Evolutionary conservation across 169 alveolate genomes (phyloP).

Genomic region (Neospora caninum): DNA sequence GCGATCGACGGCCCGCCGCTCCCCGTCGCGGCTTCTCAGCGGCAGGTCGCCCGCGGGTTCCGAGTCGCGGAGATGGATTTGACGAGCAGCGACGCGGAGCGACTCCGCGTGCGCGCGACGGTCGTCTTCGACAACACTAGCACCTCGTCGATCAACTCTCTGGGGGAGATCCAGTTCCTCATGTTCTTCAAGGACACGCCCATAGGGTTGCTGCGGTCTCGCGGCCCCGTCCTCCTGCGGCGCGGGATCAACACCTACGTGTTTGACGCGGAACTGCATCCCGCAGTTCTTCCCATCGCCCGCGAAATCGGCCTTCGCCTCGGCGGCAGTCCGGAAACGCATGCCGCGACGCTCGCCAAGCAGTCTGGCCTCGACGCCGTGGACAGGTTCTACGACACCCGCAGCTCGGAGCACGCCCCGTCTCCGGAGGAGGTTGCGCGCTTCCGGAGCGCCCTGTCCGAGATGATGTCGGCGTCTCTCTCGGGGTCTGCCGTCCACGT

Average conservation of each 20-base stretch:
- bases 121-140: slow-evolving; percentile 6
- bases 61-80: background rate
- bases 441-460: slow-evolving; percentile 7
- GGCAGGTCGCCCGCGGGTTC: background rate
- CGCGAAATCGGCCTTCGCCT: background rate
- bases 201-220: background rate
- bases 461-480: slow-evolving; percentile 2
- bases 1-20: slow-evolving; percentile 35
- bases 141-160: slow-evolving; percentile 1
- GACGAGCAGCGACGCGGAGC: background rate
- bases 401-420: background rate
- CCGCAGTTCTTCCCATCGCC: background rate
- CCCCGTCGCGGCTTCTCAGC: background rate
- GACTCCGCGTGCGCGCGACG: background rate
- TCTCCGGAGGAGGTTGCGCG: background rate
- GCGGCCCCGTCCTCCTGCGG: background rate
- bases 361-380: background rate
- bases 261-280: slow-evolving; percentile 10
- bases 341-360: background rate
- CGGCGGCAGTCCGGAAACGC: background rate
- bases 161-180: background rate
- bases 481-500: background rate
- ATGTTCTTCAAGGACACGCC: background rate
- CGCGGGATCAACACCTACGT: background rate
- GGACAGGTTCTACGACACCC: background rate